These are phyloP conservation scores for Haplosporangium sp. DNA, from an alignment of 371 early-diverging fungal species.

Conservation along the genomic window DNA sequence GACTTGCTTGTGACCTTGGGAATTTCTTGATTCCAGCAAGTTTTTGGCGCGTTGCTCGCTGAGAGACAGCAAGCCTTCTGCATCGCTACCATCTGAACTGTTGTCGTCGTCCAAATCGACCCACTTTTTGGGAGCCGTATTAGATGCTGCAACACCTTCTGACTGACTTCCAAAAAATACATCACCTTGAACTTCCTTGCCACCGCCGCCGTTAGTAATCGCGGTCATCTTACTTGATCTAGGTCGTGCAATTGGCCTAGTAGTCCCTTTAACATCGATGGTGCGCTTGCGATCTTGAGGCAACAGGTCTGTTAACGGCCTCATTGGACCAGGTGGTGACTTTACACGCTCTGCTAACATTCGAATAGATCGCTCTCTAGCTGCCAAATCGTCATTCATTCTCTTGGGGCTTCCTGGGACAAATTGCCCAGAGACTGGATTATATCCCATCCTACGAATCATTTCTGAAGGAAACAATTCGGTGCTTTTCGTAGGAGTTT, in stretches of 20 bases:
- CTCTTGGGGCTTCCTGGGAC: conserved; percentile 52
- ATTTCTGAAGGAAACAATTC: conserved; percentile 50
- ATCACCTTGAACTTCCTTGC: conserved; percentile 17
- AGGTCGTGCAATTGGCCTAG: conserved; percentile 22
- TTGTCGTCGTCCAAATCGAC: conserved; percentile 23
- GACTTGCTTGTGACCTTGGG: neutral
- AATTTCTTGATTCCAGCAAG: conserved; percentile 17
- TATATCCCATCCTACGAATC: conserved; percentile 55
- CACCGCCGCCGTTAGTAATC: neutral
- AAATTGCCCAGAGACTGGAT: conserved; percentile 49
- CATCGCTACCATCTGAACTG: conserved; percentile 9
- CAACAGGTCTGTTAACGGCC: conserved; percentile 7
- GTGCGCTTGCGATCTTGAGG: conserved; percentile 14
- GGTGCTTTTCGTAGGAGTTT: conserved; percentile 31
- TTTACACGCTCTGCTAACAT: conserved; percentile 46
- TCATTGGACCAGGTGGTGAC: conserved; percentile 34
- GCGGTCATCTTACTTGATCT: neutral
- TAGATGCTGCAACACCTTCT: neutral
- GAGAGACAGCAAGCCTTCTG: conserved; percentile 25
- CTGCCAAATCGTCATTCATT: conserved; percentile 41
- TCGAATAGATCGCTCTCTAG: conserved; percentile 51
- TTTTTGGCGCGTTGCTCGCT: conserved; percentile 35
- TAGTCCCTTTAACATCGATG: conserved; percentile 25
- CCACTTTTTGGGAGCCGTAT: conserved; percentile 25
- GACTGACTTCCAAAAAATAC: conserved; percentile 26